These are phyloP conservation scores for Botryotinia narcissicola DNA, from an alignment of 2,329 filamentous ascomycete species.

Conservation along the genomic window DNA sequence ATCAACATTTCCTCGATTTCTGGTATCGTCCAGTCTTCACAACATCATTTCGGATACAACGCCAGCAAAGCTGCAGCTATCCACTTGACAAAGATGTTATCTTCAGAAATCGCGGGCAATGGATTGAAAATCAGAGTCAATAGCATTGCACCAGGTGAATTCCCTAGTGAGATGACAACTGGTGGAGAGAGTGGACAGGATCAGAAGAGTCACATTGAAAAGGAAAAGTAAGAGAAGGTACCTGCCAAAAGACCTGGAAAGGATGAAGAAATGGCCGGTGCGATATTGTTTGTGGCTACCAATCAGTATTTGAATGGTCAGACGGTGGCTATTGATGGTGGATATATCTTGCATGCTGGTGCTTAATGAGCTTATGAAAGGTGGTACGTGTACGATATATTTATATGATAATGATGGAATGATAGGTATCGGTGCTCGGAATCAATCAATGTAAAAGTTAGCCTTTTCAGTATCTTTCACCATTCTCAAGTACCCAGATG, in stretches of 20 bases:
- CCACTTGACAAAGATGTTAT: slow-evolving; percentile 55
- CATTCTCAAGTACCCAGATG: background rate
- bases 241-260: slow-evolving; percentile 53
- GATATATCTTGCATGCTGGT: slow-evolving; percentile 44
- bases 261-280: slow-evolving; percentile 57
- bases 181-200: slow-evolving; percentile 44
- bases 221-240: slow-evolving; percentile 50
- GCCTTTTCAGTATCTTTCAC: background rate
- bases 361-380: slow-evolving; percentile 1
- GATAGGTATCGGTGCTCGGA: background rate
- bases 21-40: slow-evolving; percentile 34
- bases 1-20: slow-evolving; percentile 39
- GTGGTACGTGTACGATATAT: background rate
- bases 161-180: slow-evolving; percentile 58
- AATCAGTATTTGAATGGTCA: slow-evolving; percentile 45
- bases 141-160: slow-evolving; percentile 55
- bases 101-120: slow-evolving; percentile 47
- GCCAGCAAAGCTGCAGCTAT: slow-evolving; percentile 50
- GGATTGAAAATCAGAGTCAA: slow-evolving; percentile 57
- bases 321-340: slow-evolving; percentile 51
- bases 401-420: background rate
- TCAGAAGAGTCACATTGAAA: slow-evolving; percentile 54
- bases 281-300: slow-evolving; percentile 51
- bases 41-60: slow-evolving; percentile 40
- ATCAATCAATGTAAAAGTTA: background rate